Base-by-base conservation (phyloP, 2,329 filamentous ascomycete genomes). In the Sphaerostilbella broomeana region DNA sequence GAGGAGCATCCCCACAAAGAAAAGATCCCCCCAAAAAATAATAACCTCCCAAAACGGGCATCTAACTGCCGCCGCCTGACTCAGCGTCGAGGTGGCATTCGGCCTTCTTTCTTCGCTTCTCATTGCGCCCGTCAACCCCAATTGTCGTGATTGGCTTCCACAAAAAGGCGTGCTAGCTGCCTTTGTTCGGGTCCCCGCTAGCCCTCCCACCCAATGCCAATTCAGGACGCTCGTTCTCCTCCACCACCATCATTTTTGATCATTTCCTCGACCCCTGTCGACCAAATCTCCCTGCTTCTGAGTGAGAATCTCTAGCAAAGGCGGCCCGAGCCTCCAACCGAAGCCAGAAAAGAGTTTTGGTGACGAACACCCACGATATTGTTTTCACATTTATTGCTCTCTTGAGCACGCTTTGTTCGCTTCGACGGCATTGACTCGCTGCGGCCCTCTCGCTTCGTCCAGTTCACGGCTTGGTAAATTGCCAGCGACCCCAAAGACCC, bases 311-410 rank as follows among this genome's bases (percentile, higher is more conserved):
- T 13, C n/a, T 10, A 28, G 33, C 19, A 20, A 39, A 18, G 30
- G 38, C 38, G 38, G 38, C 38, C 38, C 38, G 38, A 30, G 38
- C 38, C 38, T 29, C 38, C 24, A 31, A 25, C 38, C 26, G 31
- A 19, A 30, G 26, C 38, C 32, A 25, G 18, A 34, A 18, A 6
- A 21, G 22, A 7, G n/a, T 27, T 17, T 17, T 40, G 20, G 19
- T 21, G 36, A 24, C 28, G 20, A 12, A n/a, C n/a, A n/a, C n/a
- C n/a, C n/a, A n/a, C n/a, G n/a, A n/a, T n/a, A n/a, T n/a, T n/a
- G n/a, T n/a, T n/a, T n/a, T n/a, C n/a, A n/a, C 28, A 27, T 17
- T 29, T n/a, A 6, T 28, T 34, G 13, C 16, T 9, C n/a, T 18
- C 15, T 32, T 21, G 9, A 17, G 4, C 24, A 13, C 17, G 17